Percentiles rank a stretch among this genome's conserved stretches.
Evolutionary conservation across 2,329 filamentous ascomycete genomes (phyloP).

Genomic region (Alternaria postmessia): DNA sequence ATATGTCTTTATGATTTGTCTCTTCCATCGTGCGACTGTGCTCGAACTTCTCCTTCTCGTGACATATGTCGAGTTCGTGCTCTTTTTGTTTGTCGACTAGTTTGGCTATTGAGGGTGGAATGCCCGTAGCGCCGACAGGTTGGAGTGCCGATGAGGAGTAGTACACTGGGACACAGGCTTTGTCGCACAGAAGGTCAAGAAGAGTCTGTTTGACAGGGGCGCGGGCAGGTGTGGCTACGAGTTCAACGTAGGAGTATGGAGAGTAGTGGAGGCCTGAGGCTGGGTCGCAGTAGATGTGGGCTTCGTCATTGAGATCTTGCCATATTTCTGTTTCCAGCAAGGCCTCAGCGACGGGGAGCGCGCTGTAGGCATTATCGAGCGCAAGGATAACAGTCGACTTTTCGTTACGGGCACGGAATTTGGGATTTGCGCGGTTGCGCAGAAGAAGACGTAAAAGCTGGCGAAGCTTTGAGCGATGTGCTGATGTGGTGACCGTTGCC

Average conservation of each 20-base stretch:
- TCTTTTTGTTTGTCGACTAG: constrained; percentile 45
- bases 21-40: constrained; percentile 41
- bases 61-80: constrained; percentile 38
- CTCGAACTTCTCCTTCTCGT: constrained; percentile 39
- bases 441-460: constrained; percentile 65
- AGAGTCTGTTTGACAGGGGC: constrained; percentile 27
- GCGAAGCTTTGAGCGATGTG: constrained; percentile 37
- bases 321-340: constrained; percentile 71
- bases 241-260: constrained; percentile 67
- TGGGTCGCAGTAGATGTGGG: constrained; percentile 52
- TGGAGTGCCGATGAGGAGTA: constrained; percentile 49
- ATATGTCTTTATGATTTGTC: constrained; percentile 35
- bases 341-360: constrained; percentile 63
- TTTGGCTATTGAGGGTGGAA: constrained; percentile 36
- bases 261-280: constrained; percentile 67
- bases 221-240: constrained; percentile 33
- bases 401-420: constrained; percentile 62
- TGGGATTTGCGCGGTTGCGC: constrained; percentile 64
- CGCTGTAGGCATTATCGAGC: constrained; percentile 63
- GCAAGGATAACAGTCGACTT: constrained; percentile 69
- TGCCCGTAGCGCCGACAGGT: constrained; percentile 47
- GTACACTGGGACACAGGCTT: constrained; percentile 43
- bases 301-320: constrained; percentile 69
- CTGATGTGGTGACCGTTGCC: constrained; percentile 56
- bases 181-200: constrained; percentile 43